Evolutionary conservation across 2,329 filamentous ascomycete species (phyloP).

Genomic region (Colletotrichum horii): DNA sequence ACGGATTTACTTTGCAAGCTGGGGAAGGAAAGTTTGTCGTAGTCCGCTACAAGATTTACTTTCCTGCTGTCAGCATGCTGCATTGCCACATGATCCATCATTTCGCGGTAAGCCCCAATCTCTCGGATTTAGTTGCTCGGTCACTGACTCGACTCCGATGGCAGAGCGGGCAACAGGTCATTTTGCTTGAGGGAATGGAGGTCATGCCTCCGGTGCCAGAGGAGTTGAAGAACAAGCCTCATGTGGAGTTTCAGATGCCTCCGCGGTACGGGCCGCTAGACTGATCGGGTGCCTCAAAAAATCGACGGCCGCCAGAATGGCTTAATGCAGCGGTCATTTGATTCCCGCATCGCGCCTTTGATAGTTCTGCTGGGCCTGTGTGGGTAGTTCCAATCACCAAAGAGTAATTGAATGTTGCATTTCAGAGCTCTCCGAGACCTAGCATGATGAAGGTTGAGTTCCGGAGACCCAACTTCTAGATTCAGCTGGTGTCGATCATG

Average conservation of each 20-base stretch:
- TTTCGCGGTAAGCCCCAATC: not conserved
- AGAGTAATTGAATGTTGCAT: fast-evolving
- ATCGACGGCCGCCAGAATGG: not conserved
- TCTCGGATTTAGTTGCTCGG: not conserved
- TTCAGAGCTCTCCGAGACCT: fast-evolving
- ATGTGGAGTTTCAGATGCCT: not conserved
- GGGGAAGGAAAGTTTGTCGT: not conserved
- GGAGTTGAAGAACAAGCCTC: not conserved
- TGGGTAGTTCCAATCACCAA: fast-evolving
- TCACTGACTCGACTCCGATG: fast-evolving
- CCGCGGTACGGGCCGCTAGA: constrained; percentile 1
- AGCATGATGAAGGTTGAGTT: fast-evolving
- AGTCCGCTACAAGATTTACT: not conserved
- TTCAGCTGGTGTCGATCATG: fast-evolving
- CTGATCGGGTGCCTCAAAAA: not conserved
- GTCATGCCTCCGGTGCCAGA: constrained; percentile 2
- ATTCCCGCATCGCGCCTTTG: not conserved
- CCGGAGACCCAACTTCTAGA: fast-evolving
- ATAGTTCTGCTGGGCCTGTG: fast-evolving
- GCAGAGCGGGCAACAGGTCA: constrained; percentile 6
- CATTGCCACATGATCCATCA: constrained; percentile 17
- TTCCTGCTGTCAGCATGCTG: constrained; percentile 1
- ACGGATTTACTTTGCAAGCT: not conserved
- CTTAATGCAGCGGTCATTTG: not conserved
- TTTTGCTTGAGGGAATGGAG: constrained; percentile 7